Evolutionary conservation across 139 green algal species (phyloP).

Genomic region (Closterium sp.): DNA sequence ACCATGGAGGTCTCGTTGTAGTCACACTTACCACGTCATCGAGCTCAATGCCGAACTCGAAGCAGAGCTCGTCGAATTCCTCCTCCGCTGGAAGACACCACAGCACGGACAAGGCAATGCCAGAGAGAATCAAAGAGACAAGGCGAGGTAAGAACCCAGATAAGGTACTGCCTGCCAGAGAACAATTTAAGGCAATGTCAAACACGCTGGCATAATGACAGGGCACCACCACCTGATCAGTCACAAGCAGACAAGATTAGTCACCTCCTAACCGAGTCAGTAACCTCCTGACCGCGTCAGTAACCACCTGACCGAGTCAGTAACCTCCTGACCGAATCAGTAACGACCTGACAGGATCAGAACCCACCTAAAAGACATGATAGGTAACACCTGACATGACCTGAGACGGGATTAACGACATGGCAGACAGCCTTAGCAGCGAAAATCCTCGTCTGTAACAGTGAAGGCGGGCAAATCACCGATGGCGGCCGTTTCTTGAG

Average conservation of each 20-base stretch:
- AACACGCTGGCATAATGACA: too few species aligned
- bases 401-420: too few species aligned
- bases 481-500: too few species aligned
- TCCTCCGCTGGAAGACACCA: constrained; percentile 77
- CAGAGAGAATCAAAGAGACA: not conserved
- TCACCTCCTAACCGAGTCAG: not conserved
- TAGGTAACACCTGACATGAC: too few species aligned
- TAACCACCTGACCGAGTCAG: not conserved
- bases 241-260: too few species aligned
- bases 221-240: not conserved
- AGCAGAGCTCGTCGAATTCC: constrained; percentile 97
- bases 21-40: constrained; percentile 83
- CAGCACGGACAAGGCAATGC: not conserved
- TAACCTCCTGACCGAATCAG: not conserved
- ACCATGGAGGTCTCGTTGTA: not conserved
- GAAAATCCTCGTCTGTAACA: too few species aligned
- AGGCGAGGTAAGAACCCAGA: not conserved
- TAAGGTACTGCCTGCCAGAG: too few species aligned
- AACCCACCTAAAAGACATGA: too few species aligned
- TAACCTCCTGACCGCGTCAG: not conserved
- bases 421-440: too few species aligned
- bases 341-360: not conserved
- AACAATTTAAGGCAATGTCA: too few species aligned
- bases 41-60: constrained; percentile 98
- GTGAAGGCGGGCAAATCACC: too few species aligned